Percentiles rank a stretch among this genome's conserved stretches.
Conservation (phyloP, 768 basidiomycete species). For the Lentinula guzmanii region DNA sequence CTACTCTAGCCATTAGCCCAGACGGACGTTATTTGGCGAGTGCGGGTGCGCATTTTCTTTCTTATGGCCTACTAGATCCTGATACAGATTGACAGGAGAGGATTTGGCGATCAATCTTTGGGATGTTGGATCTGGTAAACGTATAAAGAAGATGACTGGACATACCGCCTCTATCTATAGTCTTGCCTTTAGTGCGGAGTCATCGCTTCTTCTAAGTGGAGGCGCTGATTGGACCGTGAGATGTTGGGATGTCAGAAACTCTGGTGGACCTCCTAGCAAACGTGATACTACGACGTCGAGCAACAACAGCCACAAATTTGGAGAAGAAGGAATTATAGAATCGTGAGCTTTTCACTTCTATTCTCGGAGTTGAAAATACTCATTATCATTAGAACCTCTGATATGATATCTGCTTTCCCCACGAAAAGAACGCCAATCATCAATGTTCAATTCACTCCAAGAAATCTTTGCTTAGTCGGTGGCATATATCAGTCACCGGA, state of each 20-base stretch:
- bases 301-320: conserved; percentile 29
- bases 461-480: conserved; percentile 88
- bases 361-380: conserved; percentile 1
- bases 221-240: conserved; percentile 94
- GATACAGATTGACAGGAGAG: conserved; percentile 45
- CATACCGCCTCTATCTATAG: conserved; percentile 88
- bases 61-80: background rate
- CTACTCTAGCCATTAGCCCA: conserved; percentile 83
- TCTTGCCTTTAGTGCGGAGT: conserved; percentile 88
- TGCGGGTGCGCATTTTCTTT: conserved; percentile 48
- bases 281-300: conserved; percentile 43
- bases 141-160: conserved; percentile 95
- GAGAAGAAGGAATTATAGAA: conserved; percentile 56
- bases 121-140: conserved; percentile 93
- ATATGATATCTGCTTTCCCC: conserved; percentile 85
- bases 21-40: conserved; percentile 93
- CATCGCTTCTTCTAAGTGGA: conserved; percentile 84
- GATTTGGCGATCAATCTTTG: conserved; percentile 93
- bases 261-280: conserved; percentile 60
- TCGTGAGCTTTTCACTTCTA: conserved; percentile 48
- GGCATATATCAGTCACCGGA: conserved; percentile 68
- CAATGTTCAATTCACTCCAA: conserved; percentile 89
- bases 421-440: conserved; percentile 94
- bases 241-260: conserved; percentile 92
- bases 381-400: conserved; percentile 45